Percentiles rank a stretch among this genome's conserved stretches.
Evolutionary conservation across 2,329 filamentous ascomycete genomes (phyloP).

Genomic region (Fusarium sp.): DNA sequence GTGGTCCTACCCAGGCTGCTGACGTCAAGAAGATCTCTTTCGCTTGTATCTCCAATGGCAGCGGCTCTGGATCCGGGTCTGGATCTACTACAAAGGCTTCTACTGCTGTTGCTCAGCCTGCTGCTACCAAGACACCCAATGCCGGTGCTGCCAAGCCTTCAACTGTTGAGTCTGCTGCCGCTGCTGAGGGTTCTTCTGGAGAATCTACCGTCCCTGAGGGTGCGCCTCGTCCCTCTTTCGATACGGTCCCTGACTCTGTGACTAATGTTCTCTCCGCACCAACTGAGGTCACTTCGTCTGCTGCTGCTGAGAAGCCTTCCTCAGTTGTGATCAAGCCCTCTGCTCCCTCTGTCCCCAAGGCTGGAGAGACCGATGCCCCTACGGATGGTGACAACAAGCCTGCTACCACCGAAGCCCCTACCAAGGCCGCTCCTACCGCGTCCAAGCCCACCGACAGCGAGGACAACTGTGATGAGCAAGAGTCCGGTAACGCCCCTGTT

Average conservation of each 20-base stretch:
- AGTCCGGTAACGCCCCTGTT: neutral
- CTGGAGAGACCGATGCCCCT: neutral
- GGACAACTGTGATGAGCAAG: neutral
- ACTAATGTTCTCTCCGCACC: constrained; percentile 25
- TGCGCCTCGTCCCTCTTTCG: constrained; percentile 35
- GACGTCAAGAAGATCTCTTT: constrained; percentile 60
- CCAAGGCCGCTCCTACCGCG: neutral
- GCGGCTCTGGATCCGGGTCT: constrained; percentile 4
- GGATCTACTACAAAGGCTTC: constrained; percentile 4
- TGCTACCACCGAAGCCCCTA: neutral
- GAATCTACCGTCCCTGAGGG: constrained; percentile 4
- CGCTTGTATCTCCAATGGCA: constrained; percentile 54
- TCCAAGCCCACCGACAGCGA: neutral
- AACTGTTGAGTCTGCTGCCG: constrained; percentile 1
- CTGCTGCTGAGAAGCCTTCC: constrained; percentile 5
- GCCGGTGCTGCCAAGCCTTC: constrained; percentile 15
- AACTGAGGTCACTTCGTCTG: neutral
- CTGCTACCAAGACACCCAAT: constrained; percentile 19
- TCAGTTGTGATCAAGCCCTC: constrained; percentile 14
- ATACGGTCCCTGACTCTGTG: constrained; percentile 19
- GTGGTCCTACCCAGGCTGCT: constrained; percentile 33
- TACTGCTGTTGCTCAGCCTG: constrained; percentile 2
- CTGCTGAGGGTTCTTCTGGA: neutral
- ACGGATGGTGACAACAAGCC: neutral
- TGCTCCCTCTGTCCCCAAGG: neutral